phyloP scores from a whole-genome alignment of 2,329 filamentous ascomycete genomes.

The Hymenoscyphus linearis region DNA sequence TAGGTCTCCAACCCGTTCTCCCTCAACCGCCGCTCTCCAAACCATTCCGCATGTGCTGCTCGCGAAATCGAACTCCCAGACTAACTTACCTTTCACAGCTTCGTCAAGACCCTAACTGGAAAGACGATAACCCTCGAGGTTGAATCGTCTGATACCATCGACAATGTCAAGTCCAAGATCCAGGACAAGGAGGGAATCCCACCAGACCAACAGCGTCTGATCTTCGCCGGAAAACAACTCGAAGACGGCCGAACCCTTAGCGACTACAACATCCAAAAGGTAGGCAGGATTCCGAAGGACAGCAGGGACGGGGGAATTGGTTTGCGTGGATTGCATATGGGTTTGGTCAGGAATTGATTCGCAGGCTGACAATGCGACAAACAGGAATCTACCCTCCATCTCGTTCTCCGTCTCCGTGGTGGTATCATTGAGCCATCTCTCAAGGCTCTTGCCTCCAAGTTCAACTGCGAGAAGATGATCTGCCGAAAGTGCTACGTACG shows the following conservation, averaged over 20 bases:
- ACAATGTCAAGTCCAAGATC: slow-evolving; percentile 99
- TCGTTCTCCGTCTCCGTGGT: slow-evolving; percentile 97
- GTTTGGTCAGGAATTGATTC: not conserved
- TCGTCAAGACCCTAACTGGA: slow-evolving; percentile 99
- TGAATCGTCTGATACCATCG: slow-evolving; percentile 97
- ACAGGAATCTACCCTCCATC: slow-evolving; percentile 94
- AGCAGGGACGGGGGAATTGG: not conserved
- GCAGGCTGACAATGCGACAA: slow-evolving; percentile 18
- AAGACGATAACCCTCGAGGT: slow-evolving; percentile 99
- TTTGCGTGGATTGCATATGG: not conserved
- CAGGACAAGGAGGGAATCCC: slow-evolving; percentile 99
- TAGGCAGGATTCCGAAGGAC: slow-evolving; percentile 35
- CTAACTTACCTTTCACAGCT: slow-evolving; percentile 51
- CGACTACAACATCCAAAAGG: slow-evolving; percentile 99
- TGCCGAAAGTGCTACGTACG: slow-evolving; percentile 99
- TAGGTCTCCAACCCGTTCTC: slow-evolving; percentile 47
- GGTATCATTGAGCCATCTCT: slow-evolving; percentile 99
- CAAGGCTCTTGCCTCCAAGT: slow-evolving; percentile 97
- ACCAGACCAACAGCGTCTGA: slow-evolving; percentile 96
- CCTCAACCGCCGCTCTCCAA: not conserved
- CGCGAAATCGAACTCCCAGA: slow-evolving; percentile 15
- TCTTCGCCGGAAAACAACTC: slow-evolving; percentile 98
- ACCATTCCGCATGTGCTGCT: not conserved
- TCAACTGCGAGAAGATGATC: slow-evolving; percentile 99
- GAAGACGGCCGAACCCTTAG: slow-evolving; percentile 95